These are phyloP conservation scores for Ehretia macrophylla DNA, from an alignment of 257 asterid genomes.

Conservation along the genomic window DNA sequence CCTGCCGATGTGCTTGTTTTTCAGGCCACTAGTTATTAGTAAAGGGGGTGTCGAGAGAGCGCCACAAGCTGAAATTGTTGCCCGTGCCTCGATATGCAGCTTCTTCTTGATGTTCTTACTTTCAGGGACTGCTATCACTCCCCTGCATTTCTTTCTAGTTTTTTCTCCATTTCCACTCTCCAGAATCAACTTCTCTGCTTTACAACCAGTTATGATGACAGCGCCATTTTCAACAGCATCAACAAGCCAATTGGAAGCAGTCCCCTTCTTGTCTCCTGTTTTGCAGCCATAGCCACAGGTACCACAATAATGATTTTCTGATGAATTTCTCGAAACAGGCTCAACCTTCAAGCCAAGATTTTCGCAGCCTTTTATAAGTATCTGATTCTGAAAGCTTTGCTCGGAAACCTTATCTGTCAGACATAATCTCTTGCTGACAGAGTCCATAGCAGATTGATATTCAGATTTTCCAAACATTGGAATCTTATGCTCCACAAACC, in stretches of 20 bases:
- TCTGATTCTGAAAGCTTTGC: conserved; percentile 78
- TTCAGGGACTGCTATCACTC: conserved; percentile 53
- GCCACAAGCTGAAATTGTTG: conserved; percentile 67
- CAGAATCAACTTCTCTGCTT: conserved; percentile 53
- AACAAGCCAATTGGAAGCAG: conserved; percentile 75
- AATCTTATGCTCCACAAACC: conserved; percentile 50
- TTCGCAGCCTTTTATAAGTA: conserved; percentile 58
- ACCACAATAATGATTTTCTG: conserved; percentile 78
- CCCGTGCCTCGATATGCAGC: conserved; percentile 52
- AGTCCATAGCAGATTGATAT: conserved; percentile 77
- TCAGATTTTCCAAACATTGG: conserved; percentile 43
- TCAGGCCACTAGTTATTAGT: conserved; percentile 59
- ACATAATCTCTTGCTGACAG: conserved; percentile 65
- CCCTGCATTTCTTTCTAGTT: conserved; percentile 45
- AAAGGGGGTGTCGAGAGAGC: conserved; percentile 81
- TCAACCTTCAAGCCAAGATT: conserved; percentile 63
- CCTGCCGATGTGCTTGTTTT: conserved; percentile 66
- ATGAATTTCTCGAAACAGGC: conserved; percentile 53
- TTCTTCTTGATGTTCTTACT: conserved; percentile 29
- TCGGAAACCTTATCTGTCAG: conserved; percentile 46
- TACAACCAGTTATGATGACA: conserved; percentile 66
- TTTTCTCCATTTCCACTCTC: conserved; percentile 18
- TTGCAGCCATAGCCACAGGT: conserved; percentile 87
- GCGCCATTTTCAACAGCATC: conserved; percentile 80
- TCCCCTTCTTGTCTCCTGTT: conserved; percentile 79